Base-by-base conservation (phyloP, 345 rosid species). In the Orychophragmus violaceus region DNA sequence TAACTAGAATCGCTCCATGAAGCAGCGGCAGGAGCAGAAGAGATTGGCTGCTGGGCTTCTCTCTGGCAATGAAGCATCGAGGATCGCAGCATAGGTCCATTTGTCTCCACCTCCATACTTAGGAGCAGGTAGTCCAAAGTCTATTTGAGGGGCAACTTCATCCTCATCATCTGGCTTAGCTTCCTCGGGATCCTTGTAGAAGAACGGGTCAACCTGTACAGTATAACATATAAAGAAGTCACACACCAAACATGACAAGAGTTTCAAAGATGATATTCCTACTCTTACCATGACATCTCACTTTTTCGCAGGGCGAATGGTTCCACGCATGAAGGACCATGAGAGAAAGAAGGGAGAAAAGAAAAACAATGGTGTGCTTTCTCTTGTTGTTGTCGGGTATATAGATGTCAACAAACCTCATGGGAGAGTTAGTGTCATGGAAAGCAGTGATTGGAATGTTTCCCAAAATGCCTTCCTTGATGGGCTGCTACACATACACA, bases 241-340 rank as follows among this genome's bases (percentile, higher is more conserved):
- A 18, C 5, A 12, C 3, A 35, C 10, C 3, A 2, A 32, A 22
- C 13, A 4, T 4, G 10, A 24, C 18, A 18, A 13, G 8, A n/a
- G 59, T 17, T 18, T 3, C 2, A 12, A 5, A 23, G n/a, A n/a
- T n/a, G n/a, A n/a, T n/a, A n/a, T n/a, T n/a, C n/a, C n/a, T n/a
- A n/a, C n/a, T n/a, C n/a, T 48, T 84, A 86, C 95, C 95, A 86
- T 86, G 49, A 84, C 86, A 65, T 88, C 91, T 91, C 95, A 86
- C 71, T 88, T 84, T 49, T 78, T 85, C 5, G 84, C 87, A 12
- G 82, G 89, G 1, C 81, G 81, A 71, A 91, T 87, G 48, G 90
- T 82, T 36, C 98, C 96, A 13, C 98, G 96, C 98, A 91, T 91
- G 96, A 46, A 85, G 82, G 50, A 91, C 98, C 98, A 91, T 91